These are phyloP conservation scores for Emmonsia crescens DNA, from an alignment of 2,329 filamentous ascomycete genomes.

Conservation along the genomic window DNA sequence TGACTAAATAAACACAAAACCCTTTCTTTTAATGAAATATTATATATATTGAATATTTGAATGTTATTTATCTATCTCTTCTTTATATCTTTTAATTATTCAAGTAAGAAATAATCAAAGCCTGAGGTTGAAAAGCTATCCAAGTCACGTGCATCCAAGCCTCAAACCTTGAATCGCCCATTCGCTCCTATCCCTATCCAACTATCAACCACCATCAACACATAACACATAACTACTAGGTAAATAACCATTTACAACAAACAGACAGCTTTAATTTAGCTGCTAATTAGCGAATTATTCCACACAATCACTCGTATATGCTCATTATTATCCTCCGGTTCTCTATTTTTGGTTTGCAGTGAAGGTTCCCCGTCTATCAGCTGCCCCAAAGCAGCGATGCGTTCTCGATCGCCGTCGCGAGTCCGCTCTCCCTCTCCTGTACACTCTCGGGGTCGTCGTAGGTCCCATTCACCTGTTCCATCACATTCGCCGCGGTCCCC, in stretches of 20 bases:
- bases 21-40: neutral
- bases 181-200: neutral
- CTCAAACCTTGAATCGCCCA: no score
- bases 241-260: neutral
- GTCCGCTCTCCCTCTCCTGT: conserved; percentile 21
- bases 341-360: neutral
- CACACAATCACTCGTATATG: neutral
- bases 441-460: conserved; percentile 13
- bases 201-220: neutral
- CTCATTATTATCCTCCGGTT: neutral
- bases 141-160: neutral
- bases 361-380: neutral
- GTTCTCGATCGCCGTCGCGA: conserved; percentile 16
- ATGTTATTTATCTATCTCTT: no score
- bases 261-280: neutral
- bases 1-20: neutral
- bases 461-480: conserved; percentile 11
- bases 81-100: neutral
- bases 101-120: neutral
- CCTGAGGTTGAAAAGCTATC: neutral
- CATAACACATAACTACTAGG: no score
- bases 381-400: neutral
- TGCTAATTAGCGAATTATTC: neutral
- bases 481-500: conserved; percentile 14
- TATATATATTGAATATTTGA: neutral